phyloP scores from a whole-genome alignment of 768 basidiomycete genomes.

The Suillus paluster region DNA sequence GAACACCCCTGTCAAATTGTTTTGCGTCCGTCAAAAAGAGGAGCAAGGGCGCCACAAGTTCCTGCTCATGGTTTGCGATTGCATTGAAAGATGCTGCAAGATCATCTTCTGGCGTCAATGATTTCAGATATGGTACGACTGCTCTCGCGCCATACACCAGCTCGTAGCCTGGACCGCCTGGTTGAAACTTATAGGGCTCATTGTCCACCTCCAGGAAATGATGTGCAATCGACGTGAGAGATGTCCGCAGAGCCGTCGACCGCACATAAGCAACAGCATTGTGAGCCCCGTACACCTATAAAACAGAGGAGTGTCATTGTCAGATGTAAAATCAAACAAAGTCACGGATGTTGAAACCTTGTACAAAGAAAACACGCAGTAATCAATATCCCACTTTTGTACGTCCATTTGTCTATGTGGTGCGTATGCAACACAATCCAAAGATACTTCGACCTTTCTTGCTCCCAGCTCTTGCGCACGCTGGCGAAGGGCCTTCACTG shows the following conservation, averaged over 20 bases:
- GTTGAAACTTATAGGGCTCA: conserved; percentile 65
- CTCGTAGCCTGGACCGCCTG: conserved; percentile 79
- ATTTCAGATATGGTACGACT: conserved; percentile 64
- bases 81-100: conserved; percentile 57
- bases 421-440: conserved; percentile 83
- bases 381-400: conserved; percentile 78
- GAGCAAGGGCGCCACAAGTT: conserved; percentile 57
- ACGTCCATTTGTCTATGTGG: conserved; percentile 77
- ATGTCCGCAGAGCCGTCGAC: conserved; percentile 47
- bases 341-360: conserved; percentile 50
- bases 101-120: conserved; percentile 53
- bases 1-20: conserved; percentile 61
- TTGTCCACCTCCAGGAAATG: conserved; percentile 62
- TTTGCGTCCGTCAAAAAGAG: conserved; percentile 53
- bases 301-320: neutral
- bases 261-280: conserved; percentile 69
- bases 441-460: conserved; percentile 63
- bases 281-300: conserved; percentile 77
- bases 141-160: conserved; percentile 62
- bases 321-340: neutral
- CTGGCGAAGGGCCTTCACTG: conserved; percentile 54
- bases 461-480: conserved; percentile 57
- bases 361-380: conserved; percentile 72
- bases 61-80: conserved; percentile 66
- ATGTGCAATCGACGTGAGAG: conserved; percentile 64